Evolutionary conservation across 1,284 basidiomycete genomes (phyloP), one percentile per base, ranked within the genome.

Genomic region (Cryptococcus maquisensis): DNA sequence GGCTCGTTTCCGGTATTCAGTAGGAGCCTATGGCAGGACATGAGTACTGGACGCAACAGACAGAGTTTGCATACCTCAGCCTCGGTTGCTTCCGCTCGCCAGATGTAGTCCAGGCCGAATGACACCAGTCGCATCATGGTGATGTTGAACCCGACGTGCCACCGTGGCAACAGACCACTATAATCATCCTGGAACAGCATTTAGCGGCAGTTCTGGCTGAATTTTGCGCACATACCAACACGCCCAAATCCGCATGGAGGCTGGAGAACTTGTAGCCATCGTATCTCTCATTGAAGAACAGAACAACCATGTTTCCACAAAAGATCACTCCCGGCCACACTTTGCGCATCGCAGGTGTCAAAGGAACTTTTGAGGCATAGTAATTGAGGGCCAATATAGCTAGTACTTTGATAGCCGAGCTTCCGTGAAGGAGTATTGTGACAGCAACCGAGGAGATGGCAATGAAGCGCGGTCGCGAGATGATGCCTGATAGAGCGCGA

Each of bases 141-240:
- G 64, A 98, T 94, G 74, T 98, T 98, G 81, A 95, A 98, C 64
- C 81, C 85, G 68, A 98, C 82, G 67, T 97, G 85, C 95, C 96
- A 98, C 32, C 92, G 81, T 4, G 92, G 89, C 83, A 93, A 52
- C 80, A 83, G 46, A 79, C 95, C 77, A 75, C 45, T 52, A 42
- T 62, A 45, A 55, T 66, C 59, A 70, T 97, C 92, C 87, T 95
- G 18, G n/a, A 15, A 38, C 21, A 23, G 21, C 38, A 51, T 13
- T 15, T 32, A 21, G 16, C 18, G 15, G 24, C n/a, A 4, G 15
- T 35, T 13, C n/a, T 26, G 38, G 9, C 23, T n/a, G 12, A 15
- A n/a, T 43, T 0, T 24, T 28, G 36, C 23, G 41, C 28, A 35
- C 81, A 61, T 62, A 85, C 85, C 69, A 87, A 64, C 16, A 70